Base-by-base conservation (phyloP, 2,329 filamentous ascomycete species). In the Cercospora sp. region DNA sequence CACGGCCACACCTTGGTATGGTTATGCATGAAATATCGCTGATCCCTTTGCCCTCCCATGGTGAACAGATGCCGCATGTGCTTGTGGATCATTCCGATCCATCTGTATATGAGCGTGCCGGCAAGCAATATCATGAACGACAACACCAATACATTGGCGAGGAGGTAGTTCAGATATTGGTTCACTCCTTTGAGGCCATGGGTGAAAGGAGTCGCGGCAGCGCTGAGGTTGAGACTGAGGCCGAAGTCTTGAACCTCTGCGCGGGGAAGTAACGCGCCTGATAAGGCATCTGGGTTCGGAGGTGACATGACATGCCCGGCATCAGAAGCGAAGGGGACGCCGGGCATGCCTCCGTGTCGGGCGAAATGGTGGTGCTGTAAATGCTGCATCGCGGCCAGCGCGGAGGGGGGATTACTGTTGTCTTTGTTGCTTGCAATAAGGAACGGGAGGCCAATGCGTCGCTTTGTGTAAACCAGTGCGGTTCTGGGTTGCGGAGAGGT, bases 1-100 rank as follows among this genome's bases (percentile, higher is more conserved):
- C 83, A 87, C n/a, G 90, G 82, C 81, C 83, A 84, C 73, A 80
- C 79, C 10, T 65, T 69, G 3, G 79, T 81, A 68, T 79, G 78
- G 74, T 85, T 84, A 51, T 78, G 73, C 65, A 79, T 78, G 80
- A 81, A 85, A 72, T 81, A 85, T 64, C 75, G 73, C 75, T 85
- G 81, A 61, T 79, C 77, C 30, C 75, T 72, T 5, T 79, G 75
- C 65, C 79, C 78, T 58, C 79, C 79, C 78, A 83, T 80, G 30
- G 80, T 80, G 67, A 80, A 77, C 57, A 85, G 70, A 69, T 83
- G 81, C 20, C 83, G 81, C 62, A 83, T 75, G 71, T 84, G 81
- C 60, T 79, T 75, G 72, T 79, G 81, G 58, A 74, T 75, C 78
- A 82, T 81, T 67, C 80, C 78, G 10, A 75, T 71, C 72, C 81